Evolutionary conservation across 1,284 basidiomycete genomes (phyloP), one percentile per base, ranked within the genome.

Genomic region (Moesziomyces aphidis): DNA sequence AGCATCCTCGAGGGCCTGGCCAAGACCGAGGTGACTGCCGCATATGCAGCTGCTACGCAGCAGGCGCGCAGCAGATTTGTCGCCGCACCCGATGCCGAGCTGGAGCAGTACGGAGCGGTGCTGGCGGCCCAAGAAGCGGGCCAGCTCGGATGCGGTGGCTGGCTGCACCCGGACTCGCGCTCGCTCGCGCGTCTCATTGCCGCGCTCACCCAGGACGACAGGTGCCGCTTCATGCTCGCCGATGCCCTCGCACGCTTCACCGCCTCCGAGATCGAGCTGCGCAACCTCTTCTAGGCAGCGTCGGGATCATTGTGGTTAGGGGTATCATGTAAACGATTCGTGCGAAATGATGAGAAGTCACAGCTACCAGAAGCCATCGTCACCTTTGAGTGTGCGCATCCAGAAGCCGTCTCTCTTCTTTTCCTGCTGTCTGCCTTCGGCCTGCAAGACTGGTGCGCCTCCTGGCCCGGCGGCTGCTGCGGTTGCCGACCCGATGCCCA

Each of bases 381-480:
- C 67, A 10, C 63, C 72, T 22, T 74, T 74, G 46, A 74, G 55
- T 3, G 48, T 58, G 22, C 72, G 58, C 72, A 70, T 74, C 59
- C 62, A 74, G 34, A 69, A 58, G 3, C 66, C 62, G 21, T 74
- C 67, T 46, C 68, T 68, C 44, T 64, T 69, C 42, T 70, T 66
- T 21, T 63, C 26, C 31, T 70, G 62, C 55, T 65, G 49, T 23
- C 39, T 47, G 2, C 61, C 65, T 19, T 65, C 65, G 7, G 72
- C 62, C 51, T 65, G 58, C 21, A 70, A 21, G 6, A 69, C 66
- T 1, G 72, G 60, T 1, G 62, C 66, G 7, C 47, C 66, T 42
- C 66, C 59, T 9, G 67, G 23, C 5, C 39, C 62, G 21, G 63
- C 63, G 1, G 62, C 67, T 5, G 67, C 56, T 1, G 63, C 60